Evolutionary conservation across 768 basidiomycete genomes (phyloP), one percentile per base, ranked within the genome.

Genomic region (Amanita phalloides): DNA sequence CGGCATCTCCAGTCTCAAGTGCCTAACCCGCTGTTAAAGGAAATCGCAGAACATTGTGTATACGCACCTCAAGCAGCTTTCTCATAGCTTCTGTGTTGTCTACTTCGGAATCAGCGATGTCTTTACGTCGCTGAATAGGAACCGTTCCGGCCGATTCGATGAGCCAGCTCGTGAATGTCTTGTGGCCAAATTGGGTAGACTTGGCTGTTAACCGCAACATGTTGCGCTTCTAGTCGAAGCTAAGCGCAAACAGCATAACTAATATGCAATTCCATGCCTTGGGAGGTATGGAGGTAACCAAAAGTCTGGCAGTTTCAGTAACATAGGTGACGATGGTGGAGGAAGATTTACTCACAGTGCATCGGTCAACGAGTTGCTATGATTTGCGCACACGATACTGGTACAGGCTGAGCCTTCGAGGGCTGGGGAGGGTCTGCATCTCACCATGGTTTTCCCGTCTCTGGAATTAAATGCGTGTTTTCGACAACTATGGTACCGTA

Each of bases 401-500:
- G n/a, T 54, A 36, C 45, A 47, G 39, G 46, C 44, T n/a, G 43
- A 36, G 17, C 39, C 8, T 33, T 21, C 38, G 26, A 42, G 41
- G 8, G 23, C 47, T 43, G 37, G 10, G 51, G 48, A 43, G 41
- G 54, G 49, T 17, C 1, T 5, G 38, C 26, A 46, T 9, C 45
- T 57, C 57, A 87, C 90, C 86, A 89, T 58, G 91, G 86, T 49
- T 71, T 67, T 3, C 90, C 91, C 9, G 76, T 82, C 58, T 71
- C 65, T 20, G 90, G 88, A 47, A 94, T 79, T 47, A 79, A 66
- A 43, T 89, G 69, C 3, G 71, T 71, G 61, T 87, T 86, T 64
- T 94, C 89, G 13, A 94, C 76, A 23, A 93, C 86, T 51, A 94
- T 90, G 8, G 84, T 79, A 1, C 88, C 88, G 64, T 94, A 94